Evolutionary conservation across 1,284 basidiomycete species (phyloP), one percentile per base, ranked within the genome.

Genomic region (Flammula alnicola): DNA sequence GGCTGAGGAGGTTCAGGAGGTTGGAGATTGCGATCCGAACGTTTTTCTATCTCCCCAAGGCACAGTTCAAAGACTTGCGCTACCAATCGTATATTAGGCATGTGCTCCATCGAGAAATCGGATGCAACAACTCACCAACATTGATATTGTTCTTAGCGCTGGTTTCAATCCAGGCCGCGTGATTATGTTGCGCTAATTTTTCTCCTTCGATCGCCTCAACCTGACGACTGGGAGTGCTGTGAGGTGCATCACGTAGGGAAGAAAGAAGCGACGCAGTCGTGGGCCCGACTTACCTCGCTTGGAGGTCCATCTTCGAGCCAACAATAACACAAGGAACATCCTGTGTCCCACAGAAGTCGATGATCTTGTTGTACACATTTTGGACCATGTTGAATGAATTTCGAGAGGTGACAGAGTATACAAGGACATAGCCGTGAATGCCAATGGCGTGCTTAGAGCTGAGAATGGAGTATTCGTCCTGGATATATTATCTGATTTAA

Each of bases 351-450:
- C 90, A 93, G 68, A 93, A 97, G 71, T 95, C 88, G 64, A 95
- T 78, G 63, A 99, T 96, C 81, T 98, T 98, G 79, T 98, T 94
- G 67, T 97, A 89, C 35, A 99, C 84, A 61, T 93, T 92, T 66
- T 91, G 85, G 55, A 97, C 83, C 91, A 98, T 97, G 57, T 98
- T 92, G 72, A 98, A 98, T 12, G 92, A 95, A 63, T 88, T 86
- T 57, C 91, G 81, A 16, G 92, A 95, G 10, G 91, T 86, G 70
- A 98, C 93, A 3, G 92, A 94, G 77, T 98, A 99, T 36, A 98
- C 95, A 25, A 78, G 68, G 36, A 77, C 72, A 51, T 75, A 77
- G 51, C 75, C 76, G 56, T 78, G 76, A 19, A 77, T 76, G 22
- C 76, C 76, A 56, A 78, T 76, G 30, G 73, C 75, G 56, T 77